These are phyloP conservation scores for Fusarium nygamai DNA, from an alignment of 2,329 filamentous ascomycete genomes.

Conservation along the genomic window DNA sequence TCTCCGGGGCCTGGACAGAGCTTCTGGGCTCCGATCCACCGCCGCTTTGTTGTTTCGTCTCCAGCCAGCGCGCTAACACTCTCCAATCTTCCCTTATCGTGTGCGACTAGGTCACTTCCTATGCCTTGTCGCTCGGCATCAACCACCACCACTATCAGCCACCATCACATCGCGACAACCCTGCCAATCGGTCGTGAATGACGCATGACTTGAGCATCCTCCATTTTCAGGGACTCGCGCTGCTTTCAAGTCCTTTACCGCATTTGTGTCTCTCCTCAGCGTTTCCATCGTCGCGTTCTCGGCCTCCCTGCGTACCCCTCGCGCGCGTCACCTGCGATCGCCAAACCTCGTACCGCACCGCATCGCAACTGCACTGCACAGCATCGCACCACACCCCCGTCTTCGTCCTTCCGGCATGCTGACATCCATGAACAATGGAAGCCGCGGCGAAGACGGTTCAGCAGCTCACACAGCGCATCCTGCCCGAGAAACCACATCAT, in stretches of 20 bases:
- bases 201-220: background rate
- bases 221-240: constrained; percentile 9
- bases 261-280: background rate
- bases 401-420: constrained; percentile 49
- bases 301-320: constrained; percentile 34
- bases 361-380: constrained; percentile 2
- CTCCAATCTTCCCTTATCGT: constrained; percentile 24
- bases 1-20: constrained; percentile 27
- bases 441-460: constrained; percentile 67
- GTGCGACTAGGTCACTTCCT: constrained; percentile 22
- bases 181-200: constrained; percentile 14
- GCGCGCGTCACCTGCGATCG: constrained; percentile 38
- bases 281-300: constrained; percentile 33
- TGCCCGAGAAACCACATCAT: constrained; percentile 64
- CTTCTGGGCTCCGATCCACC: constrained; percentile 41
- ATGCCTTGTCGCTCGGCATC: constrained; percentile 32
- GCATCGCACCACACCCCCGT: constrained; percentile 37
- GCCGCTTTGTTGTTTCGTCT: constrained; percentile 15
- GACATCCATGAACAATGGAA: constrained; percentile 63
- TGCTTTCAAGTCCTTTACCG: background rate
- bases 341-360: constrained; percentile 23
- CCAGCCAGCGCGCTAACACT: constrained; percentile 22
- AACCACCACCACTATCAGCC: constrained; percentile 24
- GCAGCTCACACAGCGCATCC: constrained; percentile 61
- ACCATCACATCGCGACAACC: constrained; percentile 31